phyloP scores from a whole-genome alignment of 176 grass and related monocot species.

The Aechmea fasciata region DNA sequence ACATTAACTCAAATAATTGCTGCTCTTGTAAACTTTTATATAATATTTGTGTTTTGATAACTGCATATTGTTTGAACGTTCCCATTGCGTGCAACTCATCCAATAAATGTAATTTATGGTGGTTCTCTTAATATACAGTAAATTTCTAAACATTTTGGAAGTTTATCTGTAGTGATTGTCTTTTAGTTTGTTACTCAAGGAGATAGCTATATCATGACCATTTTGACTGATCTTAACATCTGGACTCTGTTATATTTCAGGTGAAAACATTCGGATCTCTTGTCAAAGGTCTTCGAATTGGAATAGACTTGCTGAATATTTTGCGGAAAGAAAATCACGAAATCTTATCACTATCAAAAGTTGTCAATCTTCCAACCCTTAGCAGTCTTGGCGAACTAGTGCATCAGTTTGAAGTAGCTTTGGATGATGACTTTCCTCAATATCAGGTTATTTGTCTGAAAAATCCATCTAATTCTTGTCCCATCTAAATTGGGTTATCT shows the following conservation, averaged over 20 bases:
- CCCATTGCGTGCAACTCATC: background rate
- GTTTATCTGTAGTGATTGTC: background rate
- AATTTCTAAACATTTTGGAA: background rate
- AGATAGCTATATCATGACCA: no score
- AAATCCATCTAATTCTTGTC: background rate
- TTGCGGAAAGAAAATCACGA: conserved; percentile 59
- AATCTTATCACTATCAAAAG: conserved; percentile 42
- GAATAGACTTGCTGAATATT: conserved; percentile 54
- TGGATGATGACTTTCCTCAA: conserved; percentile 49
- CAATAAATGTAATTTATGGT: background rate
- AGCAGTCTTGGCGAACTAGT: conserved; percentile 52
- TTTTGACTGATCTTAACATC: background rate
- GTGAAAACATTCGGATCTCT: conserved; percentile 74
- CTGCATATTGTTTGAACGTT: no score
- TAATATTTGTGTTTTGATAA: no score
- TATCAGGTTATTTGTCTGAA: conserved; percentile 40
- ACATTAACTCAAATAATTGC: no score
- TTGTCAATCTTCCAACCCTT: conserved; percentile 57
- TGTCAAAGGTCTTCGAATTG: conserved; percentile 68
- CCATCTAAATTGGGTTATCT: conserved; percentile 22
- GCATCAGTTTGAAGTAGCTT: conserved; percentile 45
- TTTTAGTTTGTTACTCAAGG: no score
- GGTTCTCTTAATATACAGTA: background rate
- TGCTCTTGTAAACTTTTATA: no score
- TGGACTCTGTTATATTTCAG: conserved; percentile 31